Evolutionary conservation across 1,284 basidiomycete species (phyloP).

Genomic region (Ustilago trichophora): DNA sequence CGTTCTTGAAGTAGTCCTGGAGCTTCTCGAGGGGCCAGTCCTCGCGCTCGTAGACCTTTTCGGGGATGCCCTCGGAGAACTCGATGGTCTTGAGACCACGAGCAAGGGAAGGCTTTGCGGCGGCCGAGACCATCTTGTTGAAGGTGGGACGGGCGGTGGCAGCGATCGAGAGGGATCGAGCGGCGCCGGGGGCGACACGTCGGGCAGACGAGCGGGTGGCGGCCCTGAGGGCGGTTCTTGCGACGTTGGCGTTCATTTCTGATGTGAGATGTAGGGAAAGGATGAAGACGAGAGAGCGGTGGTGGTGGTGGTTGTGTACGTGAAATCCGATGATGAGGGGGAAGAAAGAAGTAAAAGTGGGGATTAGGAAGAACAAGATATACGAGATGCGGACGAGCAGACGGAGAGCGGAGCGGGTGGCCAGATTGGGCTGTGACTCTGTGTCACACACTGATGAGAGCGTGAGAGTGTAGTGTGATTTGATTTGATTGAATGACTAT

Average conservation of each 20-base stretch:
- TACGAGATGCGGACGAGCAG: background rate
- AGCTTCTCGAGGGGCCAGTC: conserved; percentile 98
- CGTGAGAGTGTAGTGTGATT: background rate
- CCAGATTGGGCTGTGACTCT: too few relatives aligned
- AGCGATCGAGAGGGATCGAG: conserved; percentile 47
- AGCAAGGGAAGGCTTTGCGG: conserved; percentile 44
- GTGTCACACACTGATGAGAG: too few relatives aligned
- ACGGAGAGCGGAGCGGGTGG: background rate
- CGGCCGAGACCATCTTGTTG: conserved; percentile 37
- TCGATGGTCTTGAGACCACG: conserved; percentile 92
- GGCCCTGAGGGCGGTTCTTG: conserved; percentile 50
- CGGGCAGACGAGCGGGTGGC: conserved; percentile 47
- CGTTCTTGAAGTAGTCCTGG: conserved; percentile 96
- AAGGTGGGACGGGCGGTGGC: conserved; percentile 42
- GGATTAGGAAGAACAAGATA: background rate
- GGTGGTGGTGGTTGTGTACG: background rate
- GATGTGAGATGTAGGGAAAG: background rate
- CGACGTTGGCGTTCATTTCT: conserved; percentile 51
- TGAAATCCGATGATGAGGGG: conserved; percentile 4
- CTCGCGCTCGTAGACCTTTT: conserved; percentile 94
- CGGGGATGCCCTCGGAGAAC: conserved; percentile 86
- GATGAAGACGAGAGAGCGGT: background rate
- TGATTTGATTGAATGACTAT: conserved; percentile 1
- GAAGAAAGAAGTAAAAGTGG: background rate
- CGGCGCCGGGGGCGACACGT: conserved; percentile 31